phyloP scores from a whole-genome alignment of 169 alveolate species.

The Cryptosporidium ubiquitum region DNA sequence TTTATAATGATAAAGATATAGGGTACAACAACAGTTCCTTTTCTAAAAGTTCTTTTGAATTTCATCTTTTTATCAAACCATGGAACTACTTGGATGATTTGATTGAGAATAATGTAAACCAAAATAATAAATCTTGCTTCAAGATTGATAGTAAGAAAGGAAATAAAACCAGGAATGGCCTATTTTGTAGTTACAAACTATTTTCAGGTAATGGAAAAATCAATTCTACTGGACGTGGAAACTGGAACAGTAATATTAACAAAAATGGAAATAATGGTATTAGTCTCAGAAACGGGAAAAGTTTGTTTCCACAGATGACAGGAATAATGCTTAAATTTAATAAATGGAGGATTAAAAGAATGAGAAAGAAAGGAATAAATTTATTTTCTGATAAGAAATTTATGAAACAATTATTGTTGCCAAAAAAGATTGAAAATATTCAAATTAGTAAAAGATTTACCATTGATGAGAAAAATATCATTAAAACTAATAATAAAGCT shows the following conservation, averaged over 20 bases:
- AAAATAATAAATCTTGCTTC: not conserved
- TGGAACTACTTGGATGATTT: not conserved
- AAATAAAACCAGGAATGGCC: not conserved
- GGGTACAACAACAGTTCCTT: too few relatives aligned
- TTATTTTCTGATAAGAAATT: slow-evolving; percentile 32
- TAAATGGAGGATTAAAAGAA: not conserved
- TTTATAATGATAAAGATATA: too few relatives aligned
- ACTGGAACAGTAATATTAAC: not conserved
- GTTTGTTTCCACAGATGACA: not conserved
- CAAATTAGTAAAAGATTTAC: slow-evolving; percentile 19
- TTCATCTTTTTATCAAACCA: slow-evolving; percentile 11
- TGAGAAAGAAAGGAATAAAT: slow-evolving; percentile 1
- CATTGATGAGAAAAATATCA: not conserved
- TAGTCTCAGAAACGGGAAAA: not conserved
- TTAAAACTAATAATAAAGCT: slow-evolving; percentile 15
- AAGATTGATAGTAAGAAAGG: not conserved
- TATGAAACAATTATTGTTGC: slow-evolving; percentile 13
- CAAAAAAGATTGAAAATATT: slow-evolving; percentile 29
- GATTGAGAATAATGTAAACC: not conserved
- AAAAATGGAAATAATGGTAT: not conserved
- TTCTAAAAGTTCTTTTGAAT: slow-evolving; percentile 15
- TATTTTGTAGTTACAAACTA: too few relatives aligned
- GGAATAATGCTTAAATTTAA: not conserved
- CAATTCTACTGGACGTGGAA: not conserved
- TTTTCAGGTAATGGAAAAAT: not conserved